Evolutionary conservation across 2,329 filamentous ascomycete species (phyloP).

Genomic region (Colletotrichum limetticola): DNA sequence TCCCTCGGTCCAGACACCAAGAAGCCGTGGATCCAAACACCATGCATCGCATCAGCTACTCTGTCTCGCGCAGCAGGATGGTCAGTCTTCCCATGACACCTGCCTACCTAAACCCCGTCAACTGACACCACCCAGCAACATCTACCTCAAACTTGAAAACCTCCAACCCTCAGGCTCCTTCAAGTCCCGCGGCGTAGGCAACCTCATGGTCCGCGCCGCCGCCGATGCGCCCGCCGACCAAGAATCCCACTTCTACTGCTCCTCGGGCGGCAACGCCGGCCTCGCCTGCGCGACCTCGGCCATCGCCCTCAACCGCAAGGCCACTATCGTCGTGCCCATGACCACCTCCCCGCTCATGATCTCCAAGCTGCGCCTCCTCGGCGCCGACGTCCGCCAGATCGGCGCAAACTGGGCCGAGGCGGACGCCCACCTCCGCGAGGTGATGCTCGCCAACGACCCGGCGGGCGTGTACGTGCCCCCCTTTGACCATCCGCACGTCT

Average conservation of each 20-base stretch:
- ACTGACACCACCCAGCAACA: conserved; percentile 63
- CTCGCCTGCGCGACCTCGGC: conserved; percentile 83
- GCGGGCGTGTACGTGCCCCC: conserved; percentile 73
- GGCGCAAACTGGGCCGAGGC: conserved; percentile 78
- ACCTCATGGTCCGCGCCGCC: conserved; percentile 68
- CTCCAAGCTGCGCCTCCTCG: conserved; percentile 74
- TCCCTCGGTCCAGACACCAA: conserved; percentile 51
- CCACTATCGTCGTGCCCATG: conserved; percentile 80
- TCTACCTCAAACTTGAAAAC: conserved; percentile 88
- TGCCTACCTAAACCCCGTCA: conserved; percentile 30
- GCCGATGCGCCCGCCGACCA: conserved; percentile 44
- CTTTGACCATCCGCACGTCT: conserved; percentile 76
- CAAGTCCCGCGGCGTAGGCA: conserved; percentile 83
- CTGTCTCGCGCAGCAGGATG: conserved; percentile 79
- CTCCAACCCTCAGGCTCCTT: conserved; percentile 88
- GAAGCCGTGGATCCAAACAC: conserved; percentile 77
- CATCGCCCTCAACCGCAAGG: conserved; percentile 68
- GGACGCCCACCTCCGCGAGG: conserved; percentile 71
- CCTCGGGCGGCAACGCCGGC: conserved; percentile 85
- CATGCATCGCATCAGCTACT: conserved; percentile 72
- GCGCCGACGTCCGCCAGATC: conserved; percentile 74
- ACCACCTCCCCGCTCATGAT: conserved; percentile 77
- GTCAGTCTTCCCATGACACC: conserved; percentile 53
- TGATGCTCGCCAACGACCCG: conserved; percentile 63
- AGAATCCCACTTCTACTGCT: conserved; percentile 78